These are phyloP conservation scores for Whalleya microplaca DNA, from an alignment of 2,329 filamentous ascomycete genomes.

Conservation along the genomic window DNA sequence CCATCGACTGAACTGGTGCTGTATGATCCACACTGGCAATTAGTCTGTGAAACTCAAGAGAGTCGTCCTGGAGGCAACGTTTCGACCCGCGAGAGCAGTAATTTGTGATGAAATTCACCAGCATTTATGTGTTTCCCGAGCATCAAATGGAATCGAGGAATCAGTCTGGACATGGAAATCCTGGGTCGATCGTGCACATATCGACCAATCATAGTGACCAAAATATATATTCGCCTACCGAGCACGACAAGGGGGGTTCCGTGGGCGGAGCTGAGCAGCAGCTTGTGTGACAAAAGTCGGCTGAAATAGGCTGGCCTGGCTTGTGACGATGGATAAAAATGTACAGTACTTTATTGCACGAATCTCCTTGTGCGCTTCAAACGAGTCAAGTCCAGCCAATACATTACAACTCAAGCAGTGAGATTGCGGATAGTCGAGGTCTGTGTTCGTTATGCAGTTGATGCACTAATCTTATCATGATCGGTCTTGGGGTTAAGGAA, in stretches of 20 bases:
- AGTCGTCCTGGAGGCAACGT: background rate
- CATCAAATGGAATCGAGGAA: background rate
- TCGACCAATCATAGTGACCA: slow-evolving; percentile 15
- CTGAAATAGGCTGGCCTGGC: background rate
- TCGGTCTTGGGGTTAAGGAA: background rate
- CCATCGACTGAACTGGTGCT: background rate
- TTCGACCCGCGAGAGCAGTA: background rate
- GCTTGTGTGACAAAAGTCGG: slow-evolving; percentile 1
- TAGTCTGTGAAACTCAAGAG: background rate
- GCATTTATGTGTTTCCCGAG: background rate
- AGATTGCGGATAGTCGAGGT: background rate
- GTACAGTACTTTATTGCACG: background rate
- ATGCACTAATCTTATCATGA: background rate
- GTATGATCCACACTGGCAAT: background rate
- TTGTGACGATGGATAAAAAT: background rate
- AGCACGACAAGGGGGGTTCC: slow-evolving; percentile 16
- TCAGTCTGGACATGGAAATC: slow-evolving; percentile 4
- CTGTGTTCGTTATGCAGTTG: background rate
- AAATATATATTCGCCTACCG: slow-evolving; percentile 18
- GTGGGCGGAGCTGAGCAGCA: slow-evolving; percentile 3
- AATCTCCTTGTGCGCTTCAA: background rate
- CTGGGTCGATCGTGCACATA: slow-evolving; percentile 16
- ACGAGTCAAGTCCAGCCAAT: background rate
- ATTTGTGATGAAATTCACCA: background rate
- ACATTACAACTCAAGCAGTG: background rate